Conservation (phyloP, 768 basidiomycete genomes). For the Chalciporus pseudorubinellus region DNA sequence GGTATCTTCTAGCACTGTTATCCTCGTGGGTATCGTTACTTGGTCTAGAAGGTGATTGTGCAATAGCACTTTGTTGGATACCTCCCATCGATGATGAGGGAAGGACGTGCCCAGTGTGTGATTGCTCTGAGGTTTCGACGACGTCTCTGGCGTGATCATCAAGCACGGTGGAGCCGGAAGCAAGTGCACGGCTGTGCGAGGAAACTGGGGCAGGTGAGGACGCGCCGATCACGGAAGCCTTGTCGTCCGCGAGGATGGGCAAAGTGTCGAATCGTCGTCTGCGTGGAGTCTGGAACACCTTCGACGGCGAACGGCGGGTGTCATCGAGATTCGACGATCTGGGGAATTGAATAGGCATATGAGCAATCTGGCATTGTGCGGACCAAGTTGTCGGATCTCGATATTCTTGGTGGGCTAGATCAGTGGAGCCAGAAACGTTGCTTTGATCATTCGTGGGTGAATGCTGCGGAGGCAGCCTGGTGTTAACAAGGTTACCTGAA, state of each 20-base stretch:
- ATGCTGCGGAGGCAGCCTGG: background rate
- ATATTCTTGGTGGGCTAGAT: constrained; percentile 1
- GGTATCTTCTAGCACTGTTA: background rate
- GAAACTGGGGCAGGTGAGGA: background rate
- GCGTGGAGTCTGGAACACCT: background rate
- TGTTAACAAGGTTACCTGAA: background rate
- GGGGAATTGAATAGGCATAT: background rate
- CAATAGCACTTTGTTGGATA: background rate
- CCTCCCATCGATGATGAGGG: background rate
- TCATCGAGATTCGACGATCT: background rate
- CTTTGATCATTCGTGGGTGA: background rate
- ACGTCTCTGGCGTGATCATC: constrained; percentile 9
- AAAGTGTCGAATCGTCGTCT: background rate
- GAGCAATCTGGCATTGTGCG: background rate
- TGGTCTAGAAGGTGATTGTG: background rate
- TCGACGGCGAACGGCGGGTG: background rate
- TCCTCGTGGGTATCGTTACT: background rate
- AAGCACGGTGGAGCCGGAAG: constrained; percentile 4
- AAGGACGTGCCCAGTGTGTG: background rate
- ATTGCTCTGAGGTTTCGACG: background rate
- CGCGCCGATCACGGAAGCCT: background rate
- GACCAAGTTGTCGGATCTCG: background rate
- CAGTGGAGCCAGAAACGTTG: constrained; percentile 12
- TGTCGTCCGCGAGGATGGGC: background rate
- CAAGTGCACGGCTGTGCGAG: background rate